Evolutionary conservation across 2,329 filamentous ascomycete genomes (phyloP), one percentile per base, ranked within the genome.

Genomic region (Fusarium nodosum): DNA sequence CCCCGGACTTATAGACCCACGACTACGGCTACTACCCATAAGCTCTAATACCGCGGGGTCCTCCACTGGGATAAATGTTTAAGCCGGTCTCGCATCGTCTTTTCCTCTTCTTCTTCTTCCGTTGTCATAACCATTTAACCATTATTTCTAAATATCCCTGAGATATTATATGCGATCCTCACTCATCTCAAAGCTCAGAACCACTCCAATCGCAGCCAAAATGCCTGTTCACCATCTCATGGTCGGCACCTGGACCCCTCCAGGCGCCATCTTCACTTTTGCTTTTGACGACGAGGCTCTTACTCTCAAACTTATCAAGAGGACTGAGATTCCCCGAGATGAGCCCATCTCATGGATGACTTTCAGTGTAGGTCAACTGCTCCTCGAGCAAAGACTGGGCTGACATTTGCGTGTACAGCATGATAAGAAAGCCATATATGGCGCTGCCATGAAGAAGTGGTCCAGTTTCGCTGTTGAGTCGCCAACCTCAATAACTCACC

Each of bases 311-410:
- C 81, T 96, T 75, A 82, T 97, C 76, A 94, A 95, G 82, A 89
- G 91, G 73, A 96, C 93, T 2, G 88, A 90, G 61, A 96, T 97
- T 59, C 91, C 93, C 7, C 81, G 91, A 54, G 91, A 95, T 69
- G 93, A 97, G 80, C 92, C 93, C 10, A 96, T 97, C 71, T 97
- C 93, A 63, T 97, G 93, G 93, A 95, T 97, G 91, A 91, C 93
- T 18, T 95, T 97, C 76, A 91, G 93, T 78, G 92, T 93, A 83
- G 81, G 90, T 76, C n/a, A 22, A 18, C 12, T 9, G 12, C 20
- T 42, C 13, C 6, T 47, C 15, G 22, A 34, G 12, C 28, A 26
- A 22, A 11, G 8, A 30, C 4, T 41, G 10, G 22, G 24, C 56
- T 57, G 13, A 64, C 20, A 22, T 12, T 51, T 20, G n/a, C 20